Percentiles rank a stretch among this genome's conserved stretches.
These are phyloP conservation scores for Micractinium sp. DNA, from an alignment of 139 green algal species.

Conservation along the genomic window DNA sequence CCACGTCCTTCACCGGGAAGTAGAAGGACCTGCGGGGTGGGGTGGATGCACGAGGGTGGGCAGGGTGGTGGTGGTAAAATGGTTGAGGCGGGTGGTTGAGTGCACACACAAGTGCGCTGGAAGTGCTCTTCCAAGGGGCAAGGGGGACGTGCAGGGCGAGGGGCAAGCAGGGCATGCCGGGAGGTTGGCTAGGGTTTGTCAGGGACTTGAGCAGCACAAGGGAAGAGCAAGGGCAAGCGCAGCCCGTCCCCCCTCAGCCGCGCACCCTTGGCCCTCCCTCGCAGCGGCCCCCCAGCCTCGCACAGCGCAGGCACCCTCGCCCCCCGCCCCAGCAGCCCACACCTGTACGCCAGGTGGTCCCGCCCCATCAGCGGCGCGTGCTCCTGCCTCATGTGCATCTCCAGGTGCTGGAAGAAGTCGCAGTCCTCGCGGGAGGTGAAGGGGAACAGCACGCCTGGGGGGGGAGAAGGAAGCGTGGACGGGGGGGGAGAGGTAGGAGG, in stretches of 20 bases:
- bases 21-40: conserved; percentile 81
- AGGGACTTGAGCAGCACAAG: too few relatives aligned
- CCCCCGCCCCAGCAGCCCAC: background rate
- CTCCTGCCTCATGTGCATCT: conserved; percentile 99
- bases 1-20: conserved; percentile 92
- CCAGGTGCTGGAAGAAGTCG: conserved; percentile 98
- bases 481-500: background rate
- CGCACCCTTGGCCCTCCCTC: background rate
- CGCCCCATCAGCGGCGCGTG: conserved; percentile 87
- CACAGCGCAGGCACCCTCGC: background rate
- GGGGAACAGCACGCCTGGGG: conserved; percentile 79
- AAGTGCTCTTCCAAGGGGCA: too few relatives aligned
- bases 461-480: background rate
- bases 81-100: too few relatives aligned
- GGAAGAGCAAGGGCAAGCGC: too few relatives aligned
- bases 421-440: conserved; percentile 89
- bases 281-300: background rate
- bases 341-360: conserved; percentile 91
- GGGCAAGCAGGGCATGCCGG: too few relatives aligned
- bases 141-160: too few relatives aligned
- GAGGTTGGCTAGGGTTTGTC: too few relatives aligned
- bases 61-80: background rate
- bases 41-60: conserved; percentile 36
- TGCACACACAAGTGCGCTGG: too few relatives aligned
- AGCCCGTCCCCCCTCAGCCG: too few relatives aligned